Percentiles rank a stretch among this genome's conserved stretches.
Conservation (phyloP, 805 yeast genomes). For the Torulaspora quercuum region DNA sequence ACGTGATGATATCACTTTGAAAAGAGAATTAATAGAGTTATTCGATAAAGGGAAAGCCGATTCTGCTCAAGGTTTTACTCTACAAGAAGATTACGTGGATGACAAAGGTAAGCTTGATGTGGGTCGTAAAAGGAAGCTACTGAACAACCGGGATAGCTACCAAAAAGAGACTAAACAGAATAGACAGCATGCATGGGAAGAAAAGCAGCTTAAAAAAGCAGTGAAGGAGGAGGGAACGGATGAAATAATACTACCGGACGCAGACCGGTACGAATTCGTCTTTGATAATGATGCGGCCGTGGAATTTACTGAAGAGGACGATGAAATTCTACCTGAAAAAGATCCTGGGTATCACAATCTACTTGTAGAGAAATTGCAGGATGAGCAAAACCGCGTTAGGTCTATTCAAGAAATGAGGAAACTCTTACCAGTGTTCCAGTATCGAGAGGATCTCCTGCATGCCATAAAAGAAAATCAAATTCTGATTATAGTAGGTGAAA, state of each 20-base stretch:
- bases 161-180: slow-evolving; percentile 22
- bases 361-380: slow-evolving; percentile 19
- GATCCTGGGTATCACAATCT: slow-evolving; percentile 33
- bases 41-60: slow-evolving; percentile 41
- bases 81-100: slow-evolving; percentile 58
- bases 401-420: slow-evolving; percentile 51
- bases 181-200: slow-evolving; percentile 39
- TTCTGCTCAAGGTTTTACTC: slow-evolving; percentile 41
- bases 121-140: slow-evolving; percentile 50
- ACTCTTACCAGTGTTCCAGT: slow-evolving; percentile 72
- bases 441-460: slow-evolving; percentile 54
- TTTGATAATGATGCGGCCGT: slow-evolving; percentile 64
- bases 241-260: slow-evolving; percentile 28
- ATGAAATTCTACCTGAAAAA: slow-evolving; percentile 28
- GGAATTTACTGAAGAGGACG: slow-evolving; percentile 49
- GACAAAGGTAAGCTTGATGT: slow-evolving; percentile 51
- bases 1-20: slow-evolving; percentile 48
- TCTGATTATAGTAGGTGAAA: slow-evolving; percentile 75
- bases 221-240: slow-evolving; percentile 23
- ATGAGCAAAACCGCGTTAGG: slow-evolving; percentile 29
- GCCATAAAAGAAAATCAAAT: slow-evolving; percentile 64
- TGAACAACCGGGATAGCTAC: slow-evolving; percentile 38
- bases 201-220: slow-evolving; percentile 32
- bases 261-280: slow-evolving; percentile 64
- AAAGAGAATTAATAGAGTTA: slow-evolving; percentile 47